phyloP scores from a whole-genome alignment of 2,329 filamentous ascomycete genomes.

The Cercospora citrullina region DNA sequence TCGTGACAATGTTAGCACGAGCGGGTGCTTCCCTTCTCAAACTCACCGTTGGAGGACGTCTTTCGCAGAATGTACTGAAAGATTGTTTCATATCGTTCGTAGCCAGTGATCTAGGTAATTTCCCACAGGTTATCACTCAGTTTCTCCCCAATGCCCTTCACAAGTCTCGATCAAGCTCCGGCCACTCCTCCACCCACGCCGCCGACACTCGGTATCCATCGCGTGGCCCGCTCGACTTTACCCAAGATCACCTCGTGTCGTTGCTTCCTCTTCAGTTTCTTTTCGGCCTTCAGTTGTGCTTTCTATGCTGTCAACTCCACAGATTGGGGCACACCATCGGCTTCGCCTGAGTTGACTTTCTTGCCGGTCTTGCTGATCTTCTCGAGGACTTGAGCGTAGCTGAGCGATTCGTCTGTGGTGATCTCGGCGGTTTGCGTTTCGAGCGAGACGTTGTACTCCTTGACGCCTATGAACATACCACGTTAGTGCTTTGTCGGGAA shows the following conservation, averaged over 20 bases:
- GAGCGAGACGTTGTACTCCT: constrained; percentile 83
- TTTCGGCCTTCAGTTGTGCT: neutral
- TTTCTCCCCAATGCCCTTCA: neutral
- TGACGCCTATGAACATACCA: constrained; percentile 63
- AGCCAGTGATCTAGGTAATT: neutral
- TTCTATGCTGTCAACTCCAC: constrained; percentile 26
- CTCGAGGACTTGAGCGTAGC: constrained; percentile 77
- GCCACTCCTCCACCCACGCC: neutral
- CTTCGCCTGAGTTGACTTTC: constrained; percentile 76
- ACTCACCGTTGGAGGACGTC: neutral
- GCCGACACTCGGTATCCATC: neutral
- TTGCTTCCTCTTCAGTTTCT: neutral
- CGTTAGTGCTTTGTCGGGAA: neutral
- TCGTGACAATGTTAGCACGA: neutral
- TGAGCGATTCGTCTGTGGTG: constrained; percentile 65
- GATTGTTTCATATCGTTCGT: neutral
- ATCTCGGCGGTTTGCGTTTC: constrained; percentile 81
- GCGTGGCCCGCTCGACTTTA: neutral
- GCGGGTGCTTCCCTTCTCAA: neutral
- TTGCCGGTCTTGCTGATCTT: constrained; percentile 97
- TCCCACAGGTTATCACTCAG: neutral
- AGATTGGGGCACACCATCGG: constrained; percentile 58
- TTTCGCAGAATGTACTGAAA: neutral
- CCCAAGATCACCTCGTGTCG: neutral
- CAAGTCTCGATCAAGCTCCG: neutral